phyloP scores from a whole-genome alignment of 2,329 filamentous ascomycete genomes.

The Diaporthe humulicola region DNA sequence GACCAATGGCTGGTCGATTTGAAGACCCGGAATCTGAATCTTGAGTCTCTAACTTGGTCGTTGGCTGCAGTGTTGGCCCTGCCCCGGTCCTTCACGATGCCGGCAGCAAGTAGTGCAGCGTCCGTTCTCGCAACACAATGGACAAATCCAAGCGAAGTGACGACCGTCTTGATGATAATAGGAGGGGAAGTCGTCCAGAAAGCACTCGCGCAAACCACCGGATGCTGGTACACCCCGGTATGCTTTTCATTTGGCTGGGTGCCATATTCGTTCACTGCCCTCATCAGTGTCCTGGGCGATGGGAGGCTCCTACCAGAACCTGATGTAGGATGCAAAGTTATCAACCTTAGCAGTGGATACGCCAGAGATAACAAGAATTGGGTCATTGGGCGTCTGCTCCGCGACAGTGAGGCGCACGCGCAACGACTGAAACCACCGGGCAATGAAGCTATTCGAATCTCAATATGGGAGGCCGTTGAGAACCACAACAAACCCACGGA shows the following conservation, averaged over 20 bases:
- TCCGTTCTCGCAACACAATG: conserved; percentile 33
- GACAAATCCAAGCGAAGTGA: conserved; percentile 40
- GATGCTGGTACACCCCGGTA: conserved; percentile 40
- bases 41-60: neutral
- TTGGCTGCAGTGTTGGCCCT: neutral
- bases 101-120: neutral
- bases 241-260: conserved; percentile 46
- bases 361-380: conserved; percentile 40
- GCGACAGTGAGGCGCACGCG: conserved; percentile 33
- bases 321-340: conserved; percentile 42
- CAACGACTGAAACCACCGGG: neutral
- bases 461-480: conserved; percentile 44
- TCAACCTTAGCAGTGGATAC: conserved; percentile 43
- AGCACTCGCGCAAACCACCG: conserved; percentile 41
- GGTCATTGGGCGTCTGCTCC: conserved; percentile 38
- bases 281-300: conserved; percentile 42
- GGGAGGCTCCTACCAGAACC: conserved; percentile 41
- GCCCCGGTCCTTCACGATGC: neutral
- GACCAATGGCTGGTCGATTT: neutral
- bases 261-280: conserved; percentile 41
- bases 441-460: conserved; percentile 40
- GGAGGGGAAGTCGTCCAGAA: conserved; percentile 42
- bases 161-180: conserved; percentile 42
- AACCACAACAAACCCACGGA: conserved; percentile 44
- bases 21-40: neutral